Percentiles rank a stretch among this genome's conserved stretches.
These are phyloP conservation scores for Geoglossum cookeanum DNA, from an alignment of 2,329 filamentous ascomycete genomes.

Conservation along the genomic window DNA sequence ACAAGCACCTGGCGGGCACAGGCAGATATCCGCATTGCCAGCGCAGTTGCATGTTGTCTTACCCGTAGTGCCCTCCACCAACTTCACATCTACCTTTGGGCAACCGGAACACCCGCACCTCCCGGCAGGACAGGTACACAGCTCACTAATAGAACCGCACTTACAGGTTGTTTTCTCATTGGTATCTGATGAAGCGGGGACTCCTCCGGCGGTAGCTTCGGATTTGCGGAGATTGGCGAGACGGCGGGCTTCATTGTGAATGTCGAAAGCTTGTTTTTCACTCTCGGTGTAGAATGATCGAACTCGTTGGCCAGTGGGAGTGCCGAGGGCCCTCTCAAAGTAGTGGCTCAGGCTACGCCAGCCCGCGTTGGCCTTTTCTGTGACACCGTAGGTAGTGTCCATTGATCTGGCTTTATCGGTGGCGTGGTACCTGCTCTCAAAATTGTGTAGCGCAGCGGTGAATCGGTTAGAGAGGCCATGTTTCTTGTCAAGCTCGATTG, in stretches of 20 bases:
- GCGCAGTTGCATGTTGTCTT: conserved; percentile 24
- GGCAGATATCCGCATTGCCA: conserved; percentile 19
- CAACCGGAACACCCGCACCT: conserved; percentile 15
- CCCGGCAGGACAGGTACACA: conserved; percentile 1
- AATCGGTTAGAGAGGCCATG: conserved; percentile 74
- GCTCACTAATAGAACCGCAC: neutral
- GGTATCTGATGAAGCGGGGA: conserved; percentile 13
- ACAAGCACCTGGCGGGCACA: conserved; percentile 21
- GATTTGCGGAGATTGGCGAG: conserved; percentile 74
- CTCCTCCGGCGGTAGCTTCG: conserved; percentile 29
- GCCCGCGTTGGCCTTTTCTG: conserved; percentile 46
- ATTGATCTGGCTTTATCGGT: conserved; percentile 68
- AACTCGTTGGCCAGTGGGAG: conserved; percentile 74
- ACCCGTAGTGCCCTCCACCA: conserved; percentile 17
- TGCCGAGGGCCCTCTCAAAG: conserved; percentile 82
- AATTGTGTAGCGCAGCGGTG: conserved; percentile 50
- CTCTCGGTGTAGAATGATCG: conserved; percentile 73
- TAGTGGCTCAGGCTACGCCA: conserved; percentile 61
- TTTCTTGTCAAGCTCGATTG: conserved; percentile 73
- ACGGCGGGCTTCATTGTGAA: conserved; percentile 76
- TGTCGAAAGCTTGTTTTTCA: conserved; percentile 79
- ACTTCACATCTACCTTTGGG: conserved; percentile 22
- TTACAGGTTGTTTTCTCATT: conserved; percentile 1
- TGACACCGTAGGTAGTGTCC: conserved; percentile 70
- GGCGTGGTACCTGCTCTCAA: conserved; percentile 76